Evolutionary conservation across 164 flowering plant species (phyloP), one percentile per base, ranked within the genome.

Genomic region (Umbellularia californica): DNA sequence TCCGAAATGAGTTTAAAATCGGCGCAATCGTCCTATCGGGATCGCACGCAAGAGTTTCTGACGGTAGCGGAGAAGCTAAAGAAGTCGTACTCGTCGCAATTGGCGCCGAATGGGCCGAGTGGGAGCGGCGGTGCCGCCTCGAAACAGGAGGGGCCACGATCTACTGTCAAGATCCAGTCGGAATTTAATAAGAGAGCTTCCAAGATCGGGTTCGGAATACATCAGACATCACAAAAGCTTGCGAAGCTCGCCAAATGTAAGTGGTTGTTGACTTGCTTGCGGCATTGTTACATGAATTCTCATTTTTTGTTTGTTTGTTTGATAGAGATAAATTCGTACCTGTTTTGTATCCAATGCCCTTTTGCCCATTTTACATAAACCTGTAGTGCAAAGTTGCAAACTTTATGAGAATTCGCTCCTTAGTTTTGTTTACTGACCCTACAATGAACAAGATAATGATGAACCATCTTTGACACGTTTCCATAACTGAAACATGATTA

Each of bases 191-290:
- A 83, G 64, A 84, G 96, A 65, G 99, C 98, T 50, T 92, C 99
- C 2, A 92, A 90, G 81, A 93, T 95, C 73, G 98, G 97, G 70
- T 82, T 75, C 65, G 99, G 93, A 51, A 95, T 92, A 27, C 96
- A 95, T 72, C 96, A 92, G 84, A 92, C 99, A 1, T 95, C 98
- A 27, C 93, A 92, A 83, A 93, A 95, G 85, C 90, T 95, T 1
- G 75, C 94, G 12, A 95, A 95, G 84, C 94, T 95, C 24, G 94
- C 98, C 0, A 86, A 95, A 85, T 86, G 99, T 95, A 76, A 87
- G 97, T 82, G 25, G 63, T 58, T 27, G 63, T 58, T 27, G 35
- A 25, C 2, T 14, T 17, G n/a, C 60, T 55, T 5, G 60, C 60
- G 19, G n/a, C 20, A 15, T 55, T 55, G 60, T 55, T 55, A 1